Base-by-base conservation (phyloP, 2,329 filamentous ascomycete species). In the Trichoderma citrinoviride region DNA sequence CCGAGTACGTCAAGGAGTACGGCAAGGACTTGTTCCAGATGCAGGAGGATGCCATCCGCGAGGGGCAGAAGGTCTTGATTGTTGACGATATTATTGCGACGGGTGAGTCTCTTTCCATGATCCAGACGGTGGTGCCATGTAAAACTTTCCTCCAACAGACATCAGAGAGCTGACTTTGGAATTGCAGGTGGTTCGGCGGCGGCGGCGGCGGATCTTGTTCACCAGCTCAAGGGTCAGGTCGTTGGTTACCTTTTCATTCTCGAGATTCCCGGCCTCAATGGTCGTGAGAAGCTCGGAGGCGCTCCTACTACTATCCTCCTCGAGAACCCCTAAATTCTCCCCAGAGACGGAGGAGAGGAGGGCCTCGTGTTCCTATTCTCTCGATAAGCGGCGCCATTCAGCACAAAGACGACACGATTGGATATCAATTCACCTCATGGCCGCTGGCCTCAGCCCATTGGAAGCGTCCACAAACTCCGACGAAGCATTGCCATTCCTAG, bases 31-130 rank as follows among this genome's bases (percentile, higher is more conserved):
- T 89, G 76, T 98, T 99, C 82, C 92, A 98, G 84, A 96, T 99
- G 83, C 95, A 99, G 82, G 82, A 85, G 70, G 93, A 90, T 77
- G 89, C 90, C 50, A 89, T 99, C 73, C 89, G 90, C 80, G 84
- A 87, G 58, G 93, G 93, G 41, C 92, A 97, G 81, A 93, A 90
- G 77, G 94, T 97, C 65, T 82, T 99, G 68, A 85, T 99, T 70
- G 93, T 99, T 37, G 95, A 99, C 78, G 95, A 99, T 77, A 96
- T 99, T 75, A 98, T 99, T 81, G 95, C 95, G 65, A 99, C 95
- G 69, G 94, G 94, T 97, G 83, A 77, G 89, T 80, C 57, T 3
- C 5, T 47, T 33, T 27, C n/a, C 21, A 21, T 33, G 8, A 19
- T 23, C n/a, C n/a, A n/a, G n/a, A 41, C 29, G 10, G 29, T 19